Evolutionary conservation across 1,139 yeast genomes (phyloP).

Genomic region (Zygotorulaspora mrakii): DNA sequence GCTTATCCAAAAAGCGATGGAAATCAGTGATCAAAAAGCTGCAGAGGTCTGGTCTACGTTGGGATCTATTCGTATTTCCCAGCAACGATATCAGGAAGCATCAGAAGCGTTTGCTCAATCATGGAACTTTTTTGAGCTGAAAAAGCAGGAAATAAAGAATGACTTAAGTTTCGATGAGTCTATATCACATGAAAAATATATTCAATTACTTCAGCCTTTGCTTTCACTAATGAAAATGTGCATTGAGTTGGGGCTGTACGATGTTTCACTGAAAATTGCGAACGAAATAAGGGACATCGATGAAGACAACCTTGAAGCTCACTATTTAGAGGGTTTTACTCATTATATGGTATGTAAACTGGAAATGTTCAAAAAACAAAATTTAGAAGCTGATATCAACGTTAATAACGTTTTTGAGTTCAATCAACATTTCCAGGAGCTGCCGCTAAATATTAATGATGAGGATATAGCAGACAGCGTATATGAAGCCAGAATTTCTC

Average conservation of each 20-base stretch:
- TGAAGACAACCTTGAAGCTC: slow-evolving; percentile 75
- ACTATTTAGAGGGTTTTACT: slow-evolving; percentile 78
- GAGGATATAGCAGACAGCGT: slow-evolving; percentile 38
- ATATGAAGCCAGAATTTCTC: slow-evolving; percentile 49
- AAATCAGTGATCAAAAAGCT: slow-evolving; percentile 51
- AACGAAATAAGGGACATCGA: slow-evolving; percentile 67
- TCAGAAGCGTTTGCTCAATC: slow-evolving; percentile 60
- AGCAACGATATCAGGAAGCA: slow-evolving; percentile 74
- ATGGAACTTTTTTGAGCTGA: slow-evolving; percentile 63
- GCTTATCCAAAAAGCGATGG: slow-evolving; percentile 61
- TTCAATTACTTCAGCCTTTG: slow-evolving; percentile 64
- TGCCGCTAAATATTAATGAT: slow-evolving; percentile 38
- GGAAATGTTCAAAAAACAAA: slow-evolving; percentile 29
- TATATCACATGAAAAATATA: slow-evolving; percentile 48
- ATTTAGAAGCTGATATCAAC: slow-evolving; percentile 23
- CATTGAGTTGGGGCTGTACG: slow-evolving; percentile 71
- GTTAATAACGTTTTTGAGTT: slow-evolving; percentile 36
- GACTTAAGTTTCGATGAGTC: slow-evolving; percentile 41
- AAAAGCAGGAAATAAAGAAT: slow-evolving; percentile 50
- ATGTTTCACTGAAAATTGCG: slow-evolving; percentile 58
- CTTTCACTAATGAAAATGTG: slow-evolving; percentile 68
- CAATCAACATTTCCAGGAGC: slow-evolving; percentile 49
- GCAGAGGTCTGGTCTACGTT: slow-evolving; percentile 81
- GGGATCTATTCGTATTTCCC: slow-evolving; percentile 88
- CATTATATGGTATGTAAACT: slow-evolving; percentile 56